phyloP scores from a whole-genome alignment of 148 eudicot species.

The Chenopodium album region DNA sequence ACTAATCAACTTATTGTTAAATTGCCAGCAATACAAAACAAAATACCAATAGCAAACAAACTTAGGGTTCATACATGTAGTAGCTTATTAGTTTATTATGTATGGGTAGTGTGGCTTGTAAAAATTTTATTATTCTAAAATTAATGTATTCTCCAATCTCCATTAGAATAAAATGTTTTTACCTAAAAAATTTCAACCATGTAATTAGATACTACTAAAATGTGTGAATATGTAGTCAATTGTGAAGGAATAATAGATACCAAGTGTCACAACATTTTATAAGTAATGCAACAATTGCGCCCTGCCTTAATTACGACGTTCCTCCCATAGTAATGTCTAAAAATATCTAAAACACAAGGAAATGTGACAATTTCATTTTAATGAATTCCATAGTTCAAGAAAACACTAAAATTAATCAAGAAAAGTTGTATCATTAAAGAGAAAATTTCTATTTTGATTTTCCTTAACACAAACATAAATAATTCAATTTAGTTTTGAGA shows the following conservation, averaged over 20 bases:
- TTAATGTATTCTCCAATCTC: too few species aligned
- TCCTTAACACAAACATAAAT: neutral
- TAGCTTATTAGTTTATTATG: too few species aligned
- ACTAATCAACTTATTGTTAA: too few species aligned
- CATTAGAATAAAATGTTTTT: too few species aligned
- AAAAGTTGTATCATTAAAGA: neutral
- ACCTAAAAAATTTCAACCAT: too few species aligned
- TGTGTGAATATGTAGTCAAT: too few species aligned
- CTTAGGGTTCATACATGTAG: too few species aligned
- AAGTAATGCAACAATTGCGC: constrained; percentile 16
- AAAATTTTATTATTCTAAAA: too few species aligned
- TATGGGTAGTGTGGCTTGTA: too few species aligned
- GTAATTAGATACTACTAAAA: too few species aligned
- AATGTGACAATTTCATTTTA: constrained; percentile 4
- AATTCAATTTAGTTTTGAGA: neutral
- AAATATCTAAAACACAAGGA: neutral
- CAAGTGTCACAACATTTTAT: constrained; percentile 1
- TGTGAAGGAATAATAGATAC: neutral
- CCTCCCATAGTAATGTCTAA: constrained; percentile 26
- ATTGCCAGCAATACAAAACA: too few species aligned
- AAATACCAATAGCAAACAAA: too few species aligned
- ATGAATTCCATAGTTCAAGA: constrained; percentile 10
- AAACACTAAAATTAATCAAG: neutral
- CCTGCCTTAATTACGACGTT: constrained; percentile 14
- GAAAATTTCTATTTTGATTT: neutral